Conservation (phyloP, 108 stramenopile genomes). For the Craspedostauros australis region DNA sequence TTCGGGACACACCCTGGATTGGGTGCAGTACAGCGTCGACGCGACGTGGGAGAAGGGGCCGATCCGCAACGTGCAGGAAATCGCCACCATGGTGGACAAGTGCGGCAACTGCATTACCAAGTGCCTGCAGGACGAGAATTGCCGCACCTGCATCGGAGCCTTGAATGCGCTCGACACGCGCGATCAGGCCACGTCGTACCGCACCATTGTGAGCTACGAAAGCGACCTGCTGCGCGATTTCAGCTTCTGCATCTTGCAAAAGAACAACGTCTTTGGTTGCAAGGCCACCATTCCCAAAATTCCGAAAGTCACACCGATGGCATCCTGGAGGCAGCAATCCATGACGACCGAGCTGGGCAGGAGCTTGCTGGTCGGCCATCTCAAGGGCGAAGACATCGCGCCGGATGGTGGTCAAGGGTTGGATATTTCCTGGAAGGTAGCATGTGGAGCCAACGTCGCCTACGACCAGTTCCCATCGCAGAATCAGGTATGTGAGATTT, state of each 20-base stretch:
- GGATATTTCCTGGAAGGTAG: conserved; percentile 90
- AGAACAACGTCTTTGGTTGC: conserved; percentile 88
- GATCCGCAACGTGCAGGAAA: conserved; percentile 64
- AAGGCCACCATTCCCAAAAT: conserved; percentile 59
- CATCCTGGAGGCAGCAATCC: conserved; percentile 61
- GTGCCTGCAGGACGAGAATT: conserved; percentile 64
- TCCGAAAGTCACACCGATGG: conserved; percentile 56
- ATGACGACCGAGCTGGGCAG: conserved; percentile 60
- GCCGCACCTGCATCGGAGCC: conserved; percentile 58
- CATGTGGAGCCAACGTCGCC: conserved; percentile 86
- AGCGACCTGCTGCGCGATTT: conserved; percentile 80
- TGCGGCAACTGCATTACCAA: conserved; percentile 67
- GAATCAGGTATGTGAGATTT: conserved; percentile 55
- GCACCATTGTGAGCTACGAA: conserved; percentile 93
- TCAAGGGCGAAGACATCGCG: conserved; percentile 56
- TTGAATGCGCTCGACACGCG: conserved; percentile 72
- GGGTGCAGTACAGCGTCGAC: conserved; percentile 55
- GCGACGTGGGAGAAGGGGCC: conserved; percentile 89
- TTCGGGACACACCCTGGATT: conserved; percentile 43
- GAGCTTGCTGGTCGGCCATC: conserved; percentile 84
- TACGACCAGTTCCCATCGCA: conserved; percentile 95
- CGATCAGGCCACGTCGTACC: conserved; percentile 83
- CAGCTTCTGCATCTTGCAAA: conserved; percentile 86
- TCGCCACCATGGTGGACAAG: conserved; percentile 63
- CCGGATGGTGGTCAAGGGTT: conserved; percentile 25